Evolutionary conservation across 2,329 filamentous ascomycete genomes (phyloP), one percentile per base, ranked within the genome.

Genomic region (Exophiala aquamarina): DNA sequence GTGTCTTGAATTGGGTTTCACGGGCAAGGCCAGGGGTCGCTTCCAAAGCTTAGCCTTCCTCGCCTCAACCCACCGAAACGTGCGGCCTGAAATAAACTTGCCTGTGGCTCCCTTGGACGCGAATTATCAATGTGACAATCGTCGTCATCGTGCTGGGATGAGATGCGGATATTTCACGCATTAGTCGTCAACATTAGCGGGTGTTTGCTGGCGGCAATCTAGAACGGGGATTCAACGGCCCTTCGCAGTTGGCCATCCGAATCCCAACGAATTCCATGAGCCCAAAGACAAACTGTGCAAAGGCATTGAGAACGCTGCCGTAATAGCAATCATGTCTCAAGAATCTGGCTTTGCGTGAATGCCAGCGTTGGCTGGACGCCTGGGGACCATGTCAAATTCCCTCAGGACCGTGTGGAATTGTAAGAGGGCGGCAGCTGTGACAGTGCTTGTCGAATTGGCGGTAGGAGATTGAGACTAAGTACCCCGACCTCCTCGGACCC

Each of bases 1-100:
- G 7, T 54, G 50, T 56, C 50, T n/a, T 29, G 47, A 46, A 28
- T 44, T 18, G 37, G 29, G 52, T 55, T 55, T 55, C 52, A 50
- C 44, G 37, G 33, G 48, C 18, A 23, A n/a, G 14, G 37, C 8
- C 19, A 35, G 45, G 44, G 47, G 39, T 33, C 28, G n/a, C 21
- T 7, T 37, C 41, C 39, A 20, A 43, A 26, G 40, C 40, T 37
- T 51, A 37, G 35, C 35, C 40, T 33, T 18, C 11, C 23, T 26
- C 23, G 23, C 23, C 23, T 26, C 23, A 26, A 11, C 6, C 6
- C 11, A 26, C 23, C 23, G 23, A 26, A 26, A 26, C 23, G 11
- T 26, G 23, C n/a, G n/a, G n/a, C n/a, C n/a, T n/a, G 23, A 26
- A 6, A 26, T 26, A n/a, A 36, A 9, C 44, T 26, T 21, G 41